Percentiles rank a stretch among this genome's conserved stretches.
Conservation (phyloP, 1,284 basidiomycete genomes). For the Trichosporon faecale region DNA sequence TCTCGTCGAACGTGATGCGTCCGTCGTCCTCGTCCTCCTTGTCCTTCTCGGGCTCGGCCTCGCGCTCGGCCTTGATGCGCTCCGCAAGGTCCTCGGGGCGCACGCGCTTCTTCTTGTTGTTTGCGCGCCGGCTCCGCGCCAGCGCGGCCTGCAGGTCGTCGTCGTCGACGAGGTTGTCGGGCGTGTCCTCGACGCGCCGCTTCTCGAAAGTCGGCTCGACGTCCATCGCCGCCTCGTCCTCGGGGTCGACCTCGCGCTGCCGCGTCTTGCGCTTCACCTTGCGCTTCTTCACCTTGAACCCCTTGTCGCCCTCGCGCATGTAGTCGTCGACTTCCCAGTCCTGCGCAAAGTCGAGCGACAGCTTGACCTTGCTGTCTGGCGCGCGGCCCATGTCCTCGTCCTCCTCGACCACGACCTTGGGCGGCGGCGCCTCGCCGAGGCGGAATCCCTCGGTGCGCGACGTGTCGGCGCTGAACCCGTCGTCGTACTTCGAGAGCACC, state of each 20-base stretch:
- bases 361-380: slow-evolving; percentile 44
- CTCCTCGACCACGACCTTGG: background rate
- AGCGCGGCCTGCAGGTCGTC: slow-evolving; percentile 95
- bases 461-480: slow-evolving; percentile 72
- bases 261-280: slow-evolving; percentile 66
- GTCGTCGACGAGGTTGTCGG: slow-evolving; percentile 92
- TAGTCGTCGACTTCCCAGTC: slow-evolving; percentile 85
- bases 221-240: slow-evolving; percentile 58
- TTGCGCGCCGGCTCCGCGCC: slow-evolving; percentile 76
- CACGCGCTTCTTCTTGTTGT: slow-evolving; percentile 71
- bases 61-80: slow-evolving; percentile 20
- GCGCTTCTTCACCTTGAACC: slow-evolving; percentile 86
- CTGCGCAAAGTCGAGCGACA: slow-evolving; percentile 84
- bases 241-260: slow-evolving; percentile 63
- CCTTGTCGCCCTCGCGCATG: slow-evolving; percentile 80
- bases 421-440: background rate
- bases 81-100: slow-evolving; percentile 80
- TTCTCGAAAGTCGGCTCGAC: slow-evolving; percentile 45
- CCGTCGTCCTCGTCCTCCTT: slow-evolving; percentile 60
- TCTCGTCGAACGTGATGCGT: slow-evolving; percentile 88
- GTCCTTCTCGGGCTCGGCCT: slow-evolving; percentile 53
- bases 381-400: slow-evolving; percentile 31
- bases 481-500: slow-evolving; percentile 93
- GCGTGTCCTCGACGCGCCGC: slow-evolving; percentile 59
- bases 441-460: slow-evolving; percentile 33